Percentiles rank a stretch among this genome's conserved stretches.
phyloP scores from a whole-genome alignment of 2,329 filamentous ascomycete genomes.

The Sclerotinia spermophila region DNA sequence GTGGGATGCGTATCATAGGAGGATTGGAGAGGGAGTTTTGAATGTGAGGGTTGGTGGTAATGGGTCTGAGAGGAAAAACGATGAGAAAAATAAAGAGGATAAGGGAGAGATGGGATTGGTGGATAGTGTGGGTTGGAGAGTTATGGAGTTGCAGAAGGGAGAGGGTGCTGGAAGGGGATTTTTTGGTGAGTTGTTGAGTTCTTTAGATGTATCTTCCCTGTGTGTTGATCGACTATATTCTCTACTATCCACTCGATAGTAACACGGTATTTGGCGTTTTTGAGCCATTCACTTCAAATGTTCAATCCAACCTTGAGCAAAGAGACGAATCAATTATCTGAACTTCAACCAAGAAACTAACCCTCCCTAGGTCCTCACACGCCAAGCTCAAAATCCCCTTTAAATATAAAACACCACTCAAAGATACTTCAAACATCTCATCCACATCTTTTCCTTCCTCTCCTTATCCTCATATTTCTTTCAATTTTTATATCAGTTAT shows the following conservation, averaged over 20 bases:
- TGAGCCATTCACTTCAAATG: background rate
- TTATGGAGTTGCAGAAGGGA: background rate
- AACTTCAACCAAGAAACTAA: background rate
- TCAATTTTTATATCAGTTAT: background rate
- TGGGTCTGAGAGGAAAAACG: background rate
- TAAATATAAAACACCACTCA: background rate
- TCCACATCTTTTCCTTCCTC: background rate
- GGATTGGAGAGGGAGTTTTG: background rate
- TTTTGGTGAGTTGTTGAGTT: background rate
- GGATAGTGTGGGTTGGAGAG: background rate
- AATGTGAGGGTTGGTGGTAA: background rate
- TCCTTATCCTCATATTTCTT: background rate
- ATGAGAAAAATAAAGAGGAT: too few relatives aligned
- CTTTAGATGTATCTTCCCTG: background rate
- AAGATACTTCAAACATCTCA: background rate
- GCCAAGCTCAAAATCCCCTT: rapidly evolving
- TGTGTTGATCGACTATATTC: background rate
- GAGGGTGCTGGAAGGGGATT: background rate
- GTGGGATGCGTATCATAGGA: background rate
- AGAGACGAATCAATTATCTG: too few relatives aligned
- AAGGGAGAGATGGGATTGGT: background rate
- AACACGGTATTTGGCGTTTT: rapidly evolving
- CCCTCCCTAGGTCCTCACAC: background rate
- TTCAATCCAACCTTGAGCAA: background rate
- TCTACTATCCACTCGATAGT: rapidly evolving